Percentiles rank a stretch among this genome's conserved stretches.
Conservation (phyloP, 306 rosid species). For the Lupinus albus region DNA sequence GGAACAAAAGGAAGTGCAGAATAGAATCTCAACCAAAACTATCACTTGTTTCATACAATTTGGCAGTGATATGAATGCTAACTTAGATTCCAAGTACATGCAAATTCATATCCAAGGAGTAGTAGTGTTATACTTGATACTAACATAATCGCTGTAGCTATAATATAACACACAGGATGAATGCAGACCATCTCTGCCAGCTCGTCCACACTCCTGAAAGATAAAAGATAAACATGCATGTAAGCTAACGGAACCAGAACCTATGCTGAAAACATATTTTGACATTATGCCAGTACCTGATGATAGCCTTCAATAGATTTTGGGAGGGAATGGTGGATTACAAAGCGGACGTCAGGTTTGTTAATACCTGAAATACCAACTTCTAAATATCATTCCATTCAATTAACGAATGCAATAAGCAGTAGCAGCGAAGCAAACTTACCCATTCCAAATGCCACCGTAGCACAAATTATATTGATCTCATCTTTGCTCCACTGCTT, state of each 20-base stretch:
- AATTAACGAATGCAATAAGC: conserved; percentile 38
- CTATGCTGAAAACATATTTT: conserved; percentile 29
- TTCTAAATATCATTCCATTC: conserved; percentile 39
- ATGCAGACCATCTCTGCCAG: conserved; percentile 97
- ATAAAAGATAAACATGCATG: conserved; percentile 25
- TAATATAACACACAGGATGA: conserved; percentile 90
- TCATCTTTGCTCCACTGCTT: conserved; percentile 99
- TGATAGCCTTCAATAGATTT: conserved; percentile 98
- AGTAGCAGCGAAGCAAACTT: conserved; percentile 45
- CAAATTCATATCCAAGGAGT: conserved; percentile 32
- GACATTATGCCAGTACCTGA: conserved; percentile 60
- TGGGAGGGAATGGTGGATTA: conserved; percentile 96
- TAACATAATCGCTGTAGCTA: conserved; percentile 88
- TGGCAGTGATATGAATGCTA: conserved; percentile 20
- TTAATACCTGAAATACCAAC: conserved; percentile 78
- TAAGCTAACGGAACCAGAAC: conserved; percentile 40
- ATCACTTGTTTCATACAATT: conserved; percentile 28
- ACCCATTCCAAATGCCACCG: conserved; percentile 99
- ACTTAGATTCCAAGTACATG: conserved; percentile 8
- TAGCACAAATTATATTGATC: conserved; percentile 89
- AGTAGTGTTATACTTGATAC: conserved; percentile 40
- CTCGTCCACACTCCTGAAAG: conserved; percentile 97
- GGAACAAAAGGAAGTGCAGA: conserved; percentile 1
- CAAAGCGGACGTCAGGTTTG: conserved; percentile 98
- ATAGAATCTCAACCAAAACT: conserved; percentile 33